Percentiles rank a stretch among this genome's conserved stretches.
Conservation (phyloP, 129 eudicot genomes). For the Escallonia herrerae region DNA sequence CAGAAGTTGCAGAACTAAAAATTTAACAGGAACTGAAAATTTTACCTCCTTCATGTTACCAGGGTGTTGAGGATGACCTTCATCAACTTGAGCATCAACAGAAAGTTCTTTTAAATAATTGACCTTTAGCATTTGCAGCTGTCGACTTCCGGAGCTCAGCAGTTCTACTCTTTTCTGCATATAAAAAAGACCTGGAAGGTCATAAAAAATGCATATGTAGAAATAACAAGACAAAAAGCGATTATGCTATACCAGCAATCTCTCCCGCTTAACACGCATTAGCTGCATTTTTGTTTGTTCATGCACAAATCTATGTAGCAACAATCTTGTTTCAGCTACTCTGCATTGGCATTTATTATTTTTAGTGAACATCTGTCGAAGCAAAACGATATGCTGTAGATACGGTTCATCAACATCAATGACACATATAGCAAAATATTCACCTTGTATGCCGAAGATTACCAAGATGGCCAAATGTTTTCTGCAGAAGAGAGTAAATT, state of each 20-base stretch:
- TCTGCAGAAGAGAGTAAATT: slow-evolving; percentile 38
- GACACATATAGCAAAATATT: background rate
- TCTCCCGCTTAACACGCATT: slow-evolving; percentile 49
- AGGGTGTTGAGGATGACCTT: slow-evolving; percentile 12
- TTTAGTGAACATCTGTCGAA: background rate
- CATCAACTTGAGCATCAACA: slow-evolving; percentile 19
- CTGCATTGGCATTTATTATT: slow-evolving; percentile 32
- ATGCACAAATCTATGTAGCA: slow-evolving; percentile 45
- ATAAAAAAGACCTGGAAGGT: slow-evolving; percentile 19
- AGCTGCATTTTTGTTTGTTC: slow-evolving; percentile 61
- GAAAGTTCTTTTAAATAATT: slow-evolving; percentile 17
- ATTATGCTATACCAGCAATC: slow-evolving; percentile 40
- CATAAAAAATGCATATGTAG: background rate
- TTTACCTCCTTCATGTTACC: slow-evolving; percentile 49
- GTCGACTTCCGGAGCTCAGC: slow-evolving; percentile 50
- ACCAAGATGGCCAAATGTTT: slow-evolving; percentile 15
- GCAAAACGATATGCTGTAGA: background rate
- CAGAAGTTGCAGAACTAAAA: background rate
- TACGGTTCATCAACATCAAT: background rate
- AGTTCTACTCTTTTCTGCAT: slow-evolving; percentile 49
- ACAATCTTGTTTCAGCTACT: slow-evolving; percentile 36
- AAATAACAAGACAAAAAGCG: slow-evolving; percentile 8
- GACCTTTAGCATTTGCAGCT: slow-evolving; percentile 40
- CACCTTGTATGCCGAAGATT: slow-evolving; percentile 45
- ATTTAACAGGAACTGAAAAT: slow-evolving; percentile 2